phyloP scores from a whole-genome alignment of 2,329 filamentous ascomycete genomes.

The Didymellaceae sp. region DNA sequence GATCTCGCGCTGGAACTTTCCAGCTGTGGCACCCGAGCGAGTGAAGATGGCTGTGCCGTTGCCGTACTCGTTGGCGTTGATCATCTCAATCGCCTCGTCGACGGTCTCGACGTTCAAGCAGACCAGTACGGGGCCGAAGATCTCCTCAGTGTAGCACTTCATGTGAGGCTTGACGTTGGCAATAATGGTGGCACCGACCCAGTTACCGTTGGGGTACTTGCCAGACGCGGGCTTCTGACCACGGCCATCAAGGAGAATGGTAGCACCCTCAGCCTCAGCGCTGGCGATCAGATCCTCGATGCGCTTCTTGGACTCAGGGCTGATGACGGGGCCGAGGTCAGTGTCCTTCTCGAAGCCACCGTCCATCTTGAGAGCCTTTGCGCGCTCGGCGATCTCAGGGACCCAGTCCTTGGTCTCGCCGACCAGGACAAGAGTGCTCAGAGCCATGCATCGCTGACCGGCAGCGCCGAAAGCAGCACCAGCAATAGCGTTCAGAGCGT shows the following conservation, averaged over 20 bases:
- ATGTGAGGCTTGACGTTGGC: slow-evolving; percentile 79
- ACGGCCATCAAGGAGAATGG: slow-evolving; percentile 80
- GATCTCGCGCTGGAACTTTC: slow-evolving; percentile 79
- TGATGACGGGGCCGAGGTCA: slow-evolving; percentile 83
- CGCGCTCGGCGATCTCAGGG: slow-evolving; percentile 75
- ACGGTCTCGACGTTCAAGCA: slow-evolving; percentile 80
- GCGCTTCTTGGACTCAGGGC: slow-evolving; percentile 76
- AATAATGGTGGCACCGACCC: slow-evolving; percentile 81
- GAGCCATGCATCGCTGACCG: slow-evolving; percentile 85
- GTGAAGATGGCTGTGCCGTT: slow-evolving; percentile 90
- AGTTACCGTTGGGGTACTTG: slow-evolving; percentile 87
- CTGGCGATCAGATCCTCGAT: slow-evolving; percentile 78
- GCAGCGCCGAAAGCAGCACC: slow-evolving; percentile 86
- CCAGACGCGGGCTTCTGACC: slow-evolving; percentile 71
- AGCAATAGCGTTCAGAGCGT: slow-evolving; percentile 82
- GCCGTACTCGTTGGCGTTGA: slow-evolving; percentile 86
- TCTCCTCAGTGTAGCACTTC: slow-evolving; percentile 85
- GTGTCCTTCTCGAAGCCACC: slow-evolving; percentile 82
- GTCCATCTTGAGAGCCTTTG: slow-evolving; percentile 74
- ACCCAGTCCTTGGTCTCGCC: slow-evolving; percentile 87
- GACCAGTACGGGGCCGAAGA: slow-evolving; percentile 84
- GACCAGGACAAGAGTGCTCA: slow-evolving; percentile 82
- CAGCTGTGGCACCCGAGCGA: slow-evolving; percentile 75
- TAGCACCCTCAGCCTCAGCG: slow-evolving; percentile 81
- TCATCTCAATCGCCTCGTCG: slow-evolving; percentile 79